Percentiles rank a stretch among this genome's conserved stretches.
These are phyloP conservation scores for Aspergillus sclerotiicarbonarius DNA, from an alignment of 495 filamentous ascomycete species.

Conservation along the genomic window DNA sequence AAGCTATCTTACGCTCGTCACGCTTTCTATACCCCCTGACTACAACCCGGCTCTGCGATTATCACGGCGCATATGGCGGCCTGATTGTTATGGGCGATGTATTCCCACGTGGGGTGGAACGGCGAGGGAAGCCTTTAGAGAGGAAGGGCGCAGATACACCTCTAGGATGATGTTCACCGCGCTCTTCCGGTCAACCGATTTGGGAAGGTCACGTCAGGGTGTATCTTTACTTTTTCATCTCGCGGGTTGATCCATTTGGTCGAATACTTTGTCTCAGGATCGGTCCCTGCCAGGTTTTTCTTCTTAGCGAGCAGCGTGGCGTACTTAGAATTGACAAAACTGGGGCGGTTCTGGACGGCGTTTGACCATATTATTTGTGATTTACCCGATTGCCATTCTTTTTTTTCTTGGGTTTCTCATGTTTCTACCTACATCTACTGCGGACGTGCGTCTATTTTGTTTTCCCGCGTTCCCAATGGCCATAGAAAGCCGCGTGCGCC, in stretches of 20 bases:
- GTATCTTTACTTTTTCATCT: conserved; percentile 4
- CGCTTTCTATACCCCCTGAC: neutral
- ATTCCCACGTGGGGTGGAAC: conserved; percentile 11
- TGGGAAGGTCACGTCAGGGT: conserved; percentile 3
- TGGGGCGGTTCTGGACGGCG: conserved; percentile 13
- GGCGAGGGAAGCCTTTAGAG: neutral
- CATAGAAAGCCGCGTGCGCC: too few relatives aligned
- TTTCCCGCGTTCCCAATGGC: too few relatives aligned
- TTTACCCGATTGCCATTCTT: conserved; percentile 16
- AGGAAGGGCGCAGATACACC: neutral
- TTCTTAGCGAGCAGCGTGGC: conserved; percentile 23
- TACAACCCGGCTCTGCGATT: conserved; percentile 1
- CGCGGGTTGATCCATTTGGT: conserved; percentile 6
- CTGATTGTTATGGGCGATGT: neutral
- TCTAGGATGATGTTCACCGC: neutral
- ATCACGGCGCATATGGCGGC: conserved; percentile 14
- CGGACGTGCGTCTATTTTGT: too few relatives aligned
- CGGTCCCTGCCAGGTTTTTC: conserved; percentile 1
- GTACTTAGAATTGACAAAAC: conserved; percentile 11
- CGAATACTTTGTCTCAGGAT: conserved; percentile 9
- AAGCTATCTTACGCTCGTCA: neutral
- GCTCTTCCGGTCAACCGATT: neutral
- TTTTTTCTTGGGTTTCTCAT: neutral
- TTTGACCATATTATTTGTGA: conserved; percentile 9
- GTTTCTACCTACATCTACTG: conserved; percentile 6